These are phyloP conservation scores for Castanea mollissima DNA, from an alignment of 306 rosid genomes.

Conservation along the genomic window DNA sequence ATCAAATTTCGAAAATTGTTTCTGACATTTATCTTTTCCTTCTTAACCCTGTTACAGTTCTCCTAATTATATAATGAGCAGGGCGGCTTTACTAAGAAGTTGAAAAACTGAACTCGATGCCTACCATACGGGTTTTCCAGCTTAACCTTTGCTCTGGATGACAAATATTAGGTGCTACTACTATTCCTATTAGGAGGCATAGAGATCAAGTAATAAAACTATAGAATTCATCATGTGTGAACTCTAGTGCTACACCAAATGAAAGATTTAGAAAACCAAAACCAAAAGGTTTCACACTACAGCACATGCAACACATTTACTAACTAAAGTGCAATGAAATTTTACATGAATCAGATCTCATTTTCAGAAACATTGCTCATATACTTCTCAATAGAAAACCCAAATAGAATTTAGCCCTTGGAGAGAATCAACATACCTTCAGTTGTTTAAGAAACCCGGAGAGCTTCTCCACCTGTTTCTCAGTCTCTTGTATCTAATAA, in stretches of 20 bases:
- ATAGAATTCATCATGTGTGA: not conserved
- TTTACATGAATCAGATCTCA: not conserved
- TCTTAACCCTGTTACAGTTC: not conserved
- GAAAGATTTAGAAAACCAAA: not conserved
- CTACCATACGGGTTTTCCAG: not conserved
- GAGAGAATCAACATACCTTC: conserved; percentile 49
- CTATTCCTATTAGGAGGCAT: not conserved
- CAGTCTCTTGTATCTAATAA: conserved; percentile 62
- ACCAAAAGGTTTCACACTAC: not conserved
- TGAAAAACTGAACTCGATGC: not conserved
- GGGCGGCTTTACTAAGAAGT: not conserved
- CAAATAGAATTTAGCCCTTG: not conserved
- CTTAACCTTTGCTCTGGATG: not conserved
- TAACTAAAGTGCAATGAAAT: conserved; percentile 1
- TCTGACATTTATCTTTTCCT: not conserved
- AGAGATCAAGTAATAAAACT: not conserved
- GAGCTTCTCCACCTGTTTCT: conserved; percentile 70
- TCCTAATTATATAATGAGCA: not conserved
- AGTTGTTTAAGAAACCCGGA: conserved; percentile 68
- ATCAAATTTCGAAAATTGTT: not conserved
- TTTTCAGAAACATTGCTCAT: not conserved
- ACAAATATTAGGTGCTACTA: not conserved
- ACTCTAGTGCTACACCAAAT: not conserved
- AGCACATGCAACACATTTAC: not conserved
- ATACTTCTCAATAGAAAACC: conserved; percentile 7